Conservation (phyloP, 2,329 filamentous ascomycete species). For the Hortaea werneckii region DNA sequence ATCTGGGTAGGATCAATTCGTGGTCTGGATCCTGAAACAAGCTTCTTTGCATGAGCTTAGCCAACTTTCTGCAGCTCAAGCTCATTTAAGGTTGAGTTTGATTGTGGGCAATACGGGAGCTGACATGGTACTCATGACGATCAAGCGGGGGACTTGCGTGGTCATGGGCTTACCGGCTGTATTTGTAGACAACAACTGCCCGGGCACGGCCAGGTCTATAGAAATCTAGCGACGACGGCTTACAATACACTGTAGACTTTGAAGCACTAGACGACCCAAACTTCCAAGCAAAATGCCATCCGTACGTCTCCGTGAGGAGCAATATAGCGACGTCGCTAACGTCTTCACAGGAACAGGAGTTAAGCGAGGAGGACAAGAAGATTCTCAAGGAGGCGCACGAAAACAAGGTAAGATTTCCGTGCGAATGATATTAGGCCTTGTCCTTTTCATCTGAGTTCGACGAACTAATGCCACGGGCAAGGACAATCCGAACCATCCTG, state of each 20-base stretch:
- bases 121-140: neutral
- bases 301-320: neutral
- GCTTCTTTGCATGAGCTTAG: too few species aligned
- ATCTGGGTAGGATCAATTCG: too few species aligned
- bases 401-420: conserved; percentile 10
- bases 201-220: neutral
- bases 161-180: neutral
- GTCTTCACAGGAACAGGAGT: neutral
- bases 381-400: conserved; percentile 20
- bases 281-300: conserved; percentile 2
- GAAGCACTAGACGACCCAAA: too few species aligned
- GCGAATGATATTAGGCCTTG: too few species aligned
- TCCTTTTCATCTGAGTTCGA: too few species aligned
- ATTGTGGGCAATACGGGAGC: too few species aligned
- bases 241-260: too few species aligned
- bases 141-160: neutral
- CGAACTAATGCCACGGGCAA: too few species aligned
- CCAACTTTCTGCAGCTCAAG: neutral
- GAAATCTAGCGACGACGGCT: too few species aligned
- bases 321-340: neutral
- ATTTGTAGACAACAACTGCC: neutral
- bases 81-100: neutral
- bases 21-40: too few species aligned
- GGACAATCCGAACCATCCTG: conserved; percentile 17
- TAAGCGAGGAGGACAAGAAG: conserved; percentile 7